Conservation (phyloP, 805 yeast species). For the Wickerhamiella slavikovae region DNA sequence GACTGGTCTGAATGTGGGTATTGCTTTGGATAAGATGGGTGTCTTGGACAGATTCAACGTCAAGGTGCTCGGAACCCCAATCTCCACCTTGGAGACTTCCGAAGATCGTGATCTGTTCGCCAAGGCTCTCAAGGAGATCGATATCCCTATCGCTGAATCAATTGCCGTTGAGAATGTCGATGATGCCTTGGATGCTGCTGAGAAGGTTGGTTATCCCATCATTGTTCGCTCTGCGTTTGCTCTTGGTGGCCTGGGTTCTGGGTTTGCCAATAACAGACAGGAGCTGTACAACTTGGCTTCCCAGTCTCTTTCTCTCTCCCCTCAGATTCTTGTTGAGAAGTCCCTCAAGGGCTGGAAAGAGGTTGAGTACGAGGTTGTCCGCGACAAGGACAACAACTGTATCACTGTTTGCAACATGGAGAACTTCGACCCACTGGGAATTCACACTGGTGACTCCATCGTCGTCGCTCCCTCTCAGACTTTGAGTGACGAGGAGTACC, state of each 20-base stretch:
- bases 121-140: conserved; percentile 80
- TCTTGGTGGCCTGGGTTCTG: conserved; percentile 93
- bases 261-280: conserved; percentile 67
- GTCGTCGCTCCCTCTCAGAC: conserved; percentile 99
- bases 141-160: conserved; percentile 93
- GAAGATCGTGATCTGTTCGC: conserved; percentile 97
- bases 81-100: conserved; percentile 82
- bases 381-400: conserved; percentile 92
- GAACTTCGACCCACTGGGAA: conserved; percentile 93
- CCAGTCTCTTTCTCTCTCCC: conserved; percentile 73
- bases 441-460: conserved; percentile 97
- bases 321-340: conserved; percentile 90
- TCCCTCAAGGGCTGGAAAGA: conserved; percentile 98
- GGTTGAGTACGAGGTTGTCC: conserved; percentile 94
- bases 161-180: conserved; percentile 88
- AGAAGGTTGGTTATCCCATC: conserved; percentile 75
- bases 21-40: conserved; percentile 85
- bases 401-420: conserved; percentile 99
- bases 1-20: conserved; percentile 92
- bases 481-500: conserved; percentile 88
- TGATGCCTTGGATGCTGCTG: conserved; percentile 84
- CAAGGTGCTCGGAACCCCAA: conserved; percentile 95
- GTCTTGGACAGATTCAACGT: conserved; percentile 76
- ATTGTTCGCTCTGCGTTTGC: conserved; percentile 97
- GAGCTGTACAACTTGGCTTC: conserved; percentile 78